Conservation (phyloP, 2,329 filamentous ascomycete species). For the Aurifilum marmelostoma region DNA sequence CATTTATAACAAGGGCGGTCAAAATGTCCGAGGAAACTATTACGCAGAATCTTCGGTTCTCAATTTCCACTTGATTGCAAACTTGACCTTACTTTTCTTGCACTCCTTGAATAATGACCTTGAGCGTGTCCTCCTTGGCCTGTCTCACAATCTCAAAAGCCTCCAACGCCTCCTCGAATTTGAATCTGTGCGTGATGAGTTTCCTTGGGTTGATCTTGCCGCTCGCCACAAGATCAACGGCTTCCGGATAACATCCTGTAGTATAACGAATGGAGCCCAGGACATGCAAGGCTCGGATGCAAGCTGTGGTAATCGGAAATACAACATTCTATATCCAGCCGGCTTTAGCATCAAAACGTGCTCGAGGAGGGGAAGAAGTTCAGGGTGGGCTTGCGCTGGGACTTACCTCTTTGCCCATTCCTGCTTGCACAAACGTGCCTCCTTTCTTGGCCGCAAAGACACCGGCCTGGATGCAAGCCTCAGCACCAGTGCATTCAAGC, state of each 20-base stretch:
- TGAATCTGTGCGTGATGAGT: slow-evolving; percentile 43
- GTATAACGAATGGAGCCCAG: slow-evolving; percentile 57
- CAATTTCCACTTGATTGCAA: too few species aligned
- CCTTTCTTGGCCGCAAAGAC: slow-evolving; percentile 49
- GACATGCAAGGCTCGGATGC: slow-evolving; percentile 51
- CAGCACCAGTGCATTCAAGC: slow-evolving; percentile 40
- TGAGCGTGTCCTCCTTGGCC: slow-evolving; percentile 26
- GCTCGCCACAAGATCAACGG: slow-evolving; percentile 53
- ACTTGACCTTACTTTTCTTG: slow-evolving; percentile 9
- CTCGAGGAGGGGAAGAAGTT: too few species aligned
- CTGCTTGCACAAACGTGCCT: slow-evolving; percentile 55
- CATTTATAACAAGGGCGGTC: too few species aligned
- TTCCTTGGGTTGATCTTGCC: slow-evolving; percentile 46
- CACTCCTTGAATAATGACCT: slow-evolving; percentile 30
- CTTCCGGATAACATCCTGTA: slow-evolving; percentile 52
- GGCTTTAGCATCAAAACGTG: too few species aligned
- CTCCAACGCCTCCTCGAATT: slow-evolving; percentile 33
- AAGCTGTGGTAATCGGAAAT: slow-evolving; percentile 55
- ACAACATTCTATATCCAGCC: slow-evolving; percentile 42
- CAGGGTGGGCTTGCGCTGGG: too few species aligned
- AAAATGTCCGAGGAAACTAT: too few species aligned
- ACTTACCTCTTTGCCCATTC: slow-evolving; percentile 48
- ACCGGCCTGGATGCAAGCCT: slow-evolving; percentile 52
- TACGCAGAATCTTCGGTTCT: too few species aligned
- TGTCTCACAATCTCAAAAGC: slow-evolving; percentile 27